Conservation (phyloP, 306 rosid species). For the Pachyrhizus erosus region DNA sequence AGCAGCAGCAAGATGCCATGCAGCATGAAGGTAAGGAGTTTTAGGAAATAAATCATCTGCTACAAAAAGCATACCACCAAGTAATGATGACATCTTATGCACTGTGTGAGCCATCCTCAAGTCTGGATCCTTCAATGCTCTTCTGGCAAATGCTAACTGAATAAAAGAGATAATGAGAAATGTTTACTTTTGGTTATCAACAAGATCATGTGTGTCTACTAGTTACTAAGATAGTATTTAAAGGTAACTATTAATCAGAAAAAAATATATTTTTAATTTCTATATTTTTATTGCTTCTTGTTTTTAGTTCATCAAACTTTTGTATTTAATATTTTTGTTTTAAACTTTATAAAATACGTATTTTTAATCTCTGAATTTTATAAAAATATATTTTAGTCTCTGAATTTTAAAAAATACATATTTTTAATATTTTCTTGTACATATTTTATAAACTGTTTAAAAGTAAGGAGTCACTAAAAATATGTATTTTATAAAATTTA, state of each 20-base stretch:
- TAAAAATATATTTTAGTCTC: too few species aligned
- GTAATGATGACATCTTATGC: conserved; percentile 84
- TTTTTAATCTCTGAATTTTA: too few species aligned
- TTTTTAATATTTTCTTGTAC: too few species aligned
- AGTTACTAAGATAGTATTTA: neutral
- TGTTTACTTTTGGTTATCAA: neutral
- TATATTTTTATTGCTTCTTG: too few species aligned
- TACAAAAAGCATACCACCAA: conserved; percentile 79
- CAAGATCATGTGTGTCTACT: neutral
- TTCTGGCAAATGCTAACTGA: conserved; percentile 89
- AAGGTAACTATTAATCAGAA: neutral
- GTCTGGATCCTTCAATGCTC: conserved; percentile 90
- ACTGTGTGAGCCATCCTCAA: conserved; percentile 76
- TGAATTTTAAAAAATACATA: too few species aligned
- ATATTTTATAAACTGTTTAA: too few species aligned
- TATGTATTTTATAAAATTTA: too few species aligned
- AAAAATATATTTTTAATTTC: too few species aligned
- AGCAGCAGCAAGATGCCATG: conserved; percentile 99
- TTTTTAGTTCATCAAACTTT: too few species aligned
- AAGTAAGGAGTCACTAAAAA: too few species aligned
- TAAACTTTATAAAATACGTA: too few species aligned
- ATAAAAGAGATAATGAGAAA: neutral
- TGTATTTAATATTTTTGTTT: too few species aligned
- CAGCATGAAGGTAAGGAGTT: conserved; percentile 95
- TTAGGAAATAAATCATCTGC: conserved; percentile 83